Base-by-base conservation (phyloP, 495 filamentous ascomycete species). In the Penicillium odoratum region DNA sequence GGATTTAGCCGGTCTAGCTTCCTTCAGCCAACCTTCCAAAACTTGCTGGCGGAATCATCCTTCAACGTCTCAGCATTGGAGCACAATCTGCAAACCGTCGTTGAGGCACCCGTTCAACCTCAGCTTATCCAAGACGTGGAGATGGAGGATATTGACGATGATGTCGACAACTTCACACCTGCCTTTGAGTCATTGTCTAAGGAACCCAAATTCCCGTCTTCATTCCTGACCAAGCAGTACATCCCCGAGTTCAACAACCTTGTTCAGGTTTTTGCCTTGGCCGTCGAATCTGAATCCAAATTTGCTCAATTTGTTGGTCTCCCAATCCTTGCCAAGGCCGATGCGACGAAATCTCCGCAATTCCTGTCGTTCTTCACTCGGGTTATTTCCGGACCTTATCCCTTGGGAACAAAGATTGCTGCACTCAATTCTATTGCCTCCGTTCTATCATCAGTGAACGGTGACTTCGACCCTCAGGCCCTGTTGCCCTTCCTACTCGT, bases 331-430 rank as follows among this genome's bases (percentile, higher is more conserved):
- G 77, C 79, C 33, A 84, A 80, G 47, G 60, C 79, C 6, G 66
- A 75, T 26, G 86, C 83, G 0, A 69, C 77, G 15, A 78, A 83
- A 48, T 79, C 84, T 3, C 81, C 87, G 8, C 81, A 91, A 40
- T 89, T 88, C 55, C 67, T 93, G 64, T 88, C 87, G 4, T 93
- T 97, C 68, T 87, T 93, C 55, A 76, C 85, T 54, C 79, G 84
- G 40, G 79, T 91, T 18, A 90, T 91, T 83, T 90, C 87, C 55
- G 83, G 88, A 0, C 78, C 81, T 13, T 85, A 85, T 59, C 88
- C 91, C 29, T 83, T 81, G 16, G 71, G 86, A 42, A 86, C 85
- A 13, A 83, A 88, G 59, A 77, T 79, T 28, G 81, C 85, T 18
- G 92, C 92, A 4, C 69, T 96, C 50, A 82, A 82, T 36, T 74